Conservation (phyloP, 2,329 filamentous ascomycete genomes). For the Colletotrichum liaoningense region DNA sequence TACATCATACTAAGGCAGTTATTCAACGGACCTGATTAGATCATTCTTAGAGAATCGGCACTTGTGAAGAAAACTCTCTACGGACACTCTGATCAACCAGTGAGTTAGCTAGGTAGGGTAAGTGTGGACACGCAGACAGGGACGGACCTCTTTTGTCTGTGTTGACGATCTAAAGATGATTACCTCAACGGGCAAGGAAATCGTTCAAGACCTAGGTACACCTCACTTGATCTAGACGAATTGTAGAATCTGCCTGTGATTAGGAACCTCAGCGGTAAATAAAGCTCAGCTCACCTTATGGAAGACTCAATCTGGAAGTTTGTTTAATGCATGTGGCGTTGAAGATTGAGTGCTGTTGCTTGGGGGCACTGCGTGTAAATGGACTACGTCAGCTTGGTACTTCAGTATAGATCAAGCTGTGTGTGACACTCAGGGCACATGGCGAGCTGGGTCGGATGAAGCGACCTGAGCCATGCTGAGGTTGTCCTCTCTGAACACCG, state of each 20-base stretch:
- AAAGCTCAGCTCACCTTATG: too few relatives aligned
- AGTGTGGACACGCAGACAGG: too few relatives aligned
- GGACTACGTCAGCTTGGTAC: neutral
- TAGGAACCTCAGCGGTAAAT: too few relatives aligned
- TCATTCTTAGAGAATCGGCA: neutral
- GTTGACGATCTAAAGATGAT: neutral
- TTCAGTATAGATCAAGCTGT: neutral
- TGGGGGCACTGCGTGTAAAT: neutral
- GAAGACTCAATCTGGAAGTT: neutral
- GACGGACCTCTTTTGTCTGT: neutral
- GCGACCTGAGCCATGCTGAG: neutral
- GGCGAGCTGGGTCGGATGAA: neutral
- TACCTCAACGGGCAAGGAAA: neutral
- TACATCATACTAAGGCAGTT: neutral
- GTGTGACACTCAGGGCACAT: neutral
- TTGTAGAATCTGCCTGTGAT: neutral
- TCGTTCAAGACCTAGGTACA: neutral
- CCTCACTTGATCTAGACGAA: neutral
- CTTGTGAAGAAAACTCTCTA: neutral
- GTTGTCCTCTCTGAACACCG: neutral
- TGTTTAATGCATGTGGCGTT: neutral
- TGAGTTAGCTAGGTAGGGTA: too few relatives aligned
- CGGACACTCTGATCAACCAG: neutral
- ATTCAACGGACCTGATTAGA: too few relatives aligned
- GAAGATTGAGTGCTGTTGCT: neutral